Conservation (phyloP, 257 asterid genomes). For the Gynochthodes officinalis region DNA sequence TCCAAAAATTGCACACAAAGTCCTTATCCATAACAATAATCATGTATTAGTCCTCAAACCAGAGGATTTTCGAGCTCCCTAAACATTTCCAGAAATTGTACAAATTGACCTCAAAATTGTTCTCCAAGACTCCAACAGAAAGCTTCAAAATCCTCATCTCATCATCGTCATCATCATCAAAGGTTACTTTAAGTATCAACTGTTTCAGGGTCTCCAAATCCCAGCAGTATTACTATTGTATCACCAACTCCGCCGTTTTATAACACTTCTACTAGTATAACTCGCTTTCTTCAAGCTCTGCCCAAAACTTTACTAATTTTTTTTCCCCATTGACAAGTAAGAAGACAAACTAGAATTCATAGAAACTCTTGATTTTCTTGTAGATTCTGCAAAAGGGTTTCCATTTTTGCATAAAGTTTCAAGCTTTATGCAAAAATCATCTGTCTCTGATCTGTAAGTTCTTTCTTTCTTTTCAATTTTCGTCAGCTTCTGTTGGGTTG, state of each 20-base stretch:
- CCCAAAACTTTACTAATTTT: no score
- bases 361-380: neutral
- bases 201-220: neutral
- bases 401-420: neutral
- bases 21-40: neutral
- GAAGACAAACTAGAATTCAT: neutral
- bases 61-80: neutral
- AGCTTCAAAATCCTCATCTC: neutral
- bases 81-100: neutral
- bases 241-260: neutral
- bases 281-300: neutral
- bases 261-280: neutral
- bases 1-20: neutral
- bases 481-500: neutral
- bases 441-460: conserved; percentile 22
- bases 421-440: neutral
- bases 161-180: neutral
- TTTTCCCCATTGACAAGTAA: no score
- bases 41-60: neutral
- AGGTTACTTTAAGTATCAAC: neutral
- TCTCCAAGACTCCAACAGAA: neutral
- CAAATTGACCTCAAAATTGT: neutral
- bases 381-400: neutral
- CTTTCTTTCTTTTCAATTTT: neutral
- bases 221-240: neutral